These are phyloP conservation scores for Naegleria gruberi DNA, from an alignment of 208 protist genomes.

Conservation along the genomic window DNA sequence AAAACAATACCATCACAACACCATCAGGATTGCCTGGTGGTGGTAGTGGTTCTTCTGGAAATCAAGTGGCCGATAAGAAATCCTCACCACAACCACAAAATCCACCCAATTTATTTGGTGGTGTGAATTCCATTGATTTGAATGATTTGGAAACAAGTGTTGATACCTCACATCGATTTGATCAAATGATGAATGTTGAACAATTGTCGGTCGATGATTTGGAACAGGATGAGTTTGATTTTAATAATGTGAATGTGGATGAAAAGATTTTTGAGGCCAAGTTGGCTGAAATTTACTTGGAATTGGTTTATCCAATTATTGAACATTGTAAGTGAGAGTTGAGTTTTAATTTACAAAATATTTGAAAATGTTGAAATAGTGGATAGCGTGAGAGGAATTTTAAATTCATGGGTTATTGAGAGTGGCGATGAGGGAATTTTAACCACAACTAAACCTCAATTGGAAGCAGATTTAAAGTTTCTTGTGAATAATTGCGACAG, in stretches of 20 bases:
- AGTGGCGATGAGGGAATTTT: background rate
- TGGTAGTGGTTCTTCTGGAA: too few species aligned
- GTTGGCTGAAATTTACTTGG: background rate
- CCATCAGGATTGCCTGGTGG: background rate
- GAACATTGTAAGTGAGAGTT: background rate
- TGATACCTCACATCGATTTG: background rate
- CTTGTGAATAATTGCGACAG: background rate
- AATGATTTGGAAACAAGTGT: background rate
- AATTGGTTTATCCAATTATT: background rate
- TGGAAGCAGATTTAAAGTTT: slow-evolving; percentile 10
- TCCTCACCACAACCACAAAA: background rate
- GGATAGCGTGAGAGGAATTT: background rate
- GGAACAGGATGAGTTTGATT: background rate
- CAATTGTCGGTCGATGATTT: background rate
- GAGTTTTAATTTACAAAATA: too few species aligned
- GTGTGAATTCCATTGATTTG: background rate
- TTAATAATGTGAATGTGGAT: background rate
- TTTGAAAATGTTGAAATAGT: background rate
- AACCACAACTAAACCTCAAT: background rate
- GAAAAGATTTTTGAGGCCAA: slow-evolving; percentile 1
- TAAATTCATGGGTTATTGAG: background rate
- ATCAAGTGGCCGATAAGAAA: background rate
- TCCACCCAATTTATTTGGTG: background rate
- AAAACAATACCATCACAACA: background rate
- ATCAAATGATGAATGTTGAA: background rate